Evolutionary conservation across 345 rosid species (phyloP).

Genomic region (Sapria himalayana): DNA sequence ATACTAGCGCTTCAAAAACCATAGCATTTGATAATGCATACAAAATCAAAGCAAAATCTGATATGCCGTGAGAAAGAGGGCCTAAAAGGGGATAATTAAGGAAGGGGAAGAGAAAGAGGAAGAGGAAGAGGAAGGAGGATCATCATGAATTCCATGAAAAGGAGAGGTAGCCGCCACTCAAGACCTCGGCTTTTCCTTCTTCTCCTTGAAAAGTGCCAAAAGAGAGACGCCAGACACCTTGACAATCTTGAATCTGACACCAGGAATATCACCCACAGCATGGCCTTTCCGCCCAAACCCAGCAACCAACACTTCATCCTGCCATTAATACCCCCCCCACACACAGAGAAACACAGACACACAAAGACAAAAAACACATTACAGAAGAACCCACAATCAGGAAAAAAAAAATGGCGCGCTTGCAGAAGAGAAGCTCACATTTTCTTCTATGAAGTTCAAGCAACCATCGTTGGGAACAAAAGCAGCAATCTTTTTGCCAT

Average conservation of each 20-base stretch:
- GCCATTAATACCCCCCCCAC: not conserved
- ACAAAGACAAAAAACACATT: not conserved
- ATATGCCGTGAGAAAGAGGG: too few species aligned
- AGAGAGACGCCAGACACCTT: conserved; percentile 75
- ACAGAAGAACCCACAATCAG: too few species aligned
- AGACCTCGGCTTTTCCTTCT: conserved; percentile 79
- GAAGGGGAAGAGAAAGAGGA: too few species aligned
- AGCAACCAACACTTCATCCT: conserved; percentile 68
- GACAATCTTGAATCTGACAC: conserved; percentile 75
- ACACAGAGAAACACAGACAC: not conserved
- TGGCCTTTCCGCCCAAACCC: conserved; percentile 77
- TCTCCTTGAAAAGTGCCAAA: conserved; percentile 59
- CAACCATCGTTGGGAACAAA: conserved; percentile 95
- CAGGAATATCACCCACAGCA: conserved; percentile 80
- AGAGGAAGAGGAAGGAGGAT: too few species aligned
- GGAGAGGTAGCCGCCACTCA: too few species aligned
- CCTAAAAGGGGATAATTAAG: too few species aligned
- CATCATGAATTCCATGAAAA: too few species aligned
- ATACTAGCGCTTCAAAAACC: too few species aligned
- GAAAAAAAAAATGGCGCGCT: not conserved
- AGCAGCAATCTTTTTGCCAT: conserved; percentile 90
- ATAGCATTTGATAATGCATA: too few species aligned
- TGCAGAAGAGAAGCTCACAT: conserved; percentile 39
- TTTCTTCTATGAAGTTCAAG: conserved; percentile 84
- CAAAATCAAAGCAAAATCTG: too few species aligned